A percentile compares a stretch with the other conserved stretches of the same genome.
phyloP scores from a whole-genome alignment of 768 basidiomycete genomes.

The Boletus reticulatus region DNA sequence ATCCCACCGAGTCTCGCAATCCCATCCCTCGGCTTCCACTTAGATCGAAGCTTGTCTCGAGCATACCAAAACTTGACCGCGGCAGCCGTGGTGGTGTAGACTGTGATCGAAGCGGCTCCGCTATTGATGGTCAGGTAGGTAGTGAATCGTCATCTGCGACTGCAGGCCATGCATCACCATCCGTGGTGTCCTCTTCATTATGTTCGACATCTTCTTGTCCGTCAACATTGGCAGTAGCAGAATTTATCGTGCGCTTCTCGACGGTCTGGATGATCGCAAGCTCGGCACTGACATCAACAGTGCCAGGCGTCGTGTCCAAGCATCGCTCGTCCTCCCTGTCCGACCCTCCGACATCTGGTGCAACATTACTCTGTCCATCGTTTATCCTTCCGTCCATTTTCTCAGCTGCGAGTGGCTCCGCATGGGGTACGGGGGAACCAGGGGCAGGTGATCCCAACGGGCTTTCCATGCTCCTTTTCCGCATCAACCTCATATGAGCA shows the following conservation, averaged over 20 bases:
- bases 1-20: conserved; percentile 42
- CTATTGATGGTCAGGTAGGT: neutral
- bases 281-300: conserved; percentile 42
- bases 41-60: conserved; percentile 24
- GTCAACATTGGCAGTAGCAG: neutral
- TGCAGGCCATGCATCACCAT: neutral
- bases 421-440: conserved; percentile 7
- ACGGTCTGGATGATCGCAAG: conserved; percentile 48
- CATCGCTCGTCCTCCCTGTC: conserved; percentile 32
- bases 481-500: conserved; percentile 47
- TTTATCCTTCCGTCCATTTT: neutral
- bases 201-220: neutral
- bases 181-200: neutral
- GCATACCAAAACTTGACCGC: conserved; percentile 16
- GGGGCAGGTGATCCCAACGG: conserved; percentile 27
- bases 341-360: conserved; percentile 1
- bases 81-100: conserved; percentile 5
- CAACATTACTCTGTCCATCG: neutral
- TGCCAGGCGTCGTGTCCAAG: conserved; percentile 37
- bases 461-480: conserved; percentile 44
- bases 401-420: neutral
- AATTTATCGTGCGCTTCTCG: conserved; percentile 38
- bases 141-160: neutral
- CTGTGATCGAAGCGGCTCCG: conserved; percentile 7
- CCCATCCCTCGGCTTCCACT: conserved; percentile 22